These are phyloP conservation scores for Carex pumila DNA, from an alignment of 176 grass and related monocot species.

Conservation along the genomic window DNA sequence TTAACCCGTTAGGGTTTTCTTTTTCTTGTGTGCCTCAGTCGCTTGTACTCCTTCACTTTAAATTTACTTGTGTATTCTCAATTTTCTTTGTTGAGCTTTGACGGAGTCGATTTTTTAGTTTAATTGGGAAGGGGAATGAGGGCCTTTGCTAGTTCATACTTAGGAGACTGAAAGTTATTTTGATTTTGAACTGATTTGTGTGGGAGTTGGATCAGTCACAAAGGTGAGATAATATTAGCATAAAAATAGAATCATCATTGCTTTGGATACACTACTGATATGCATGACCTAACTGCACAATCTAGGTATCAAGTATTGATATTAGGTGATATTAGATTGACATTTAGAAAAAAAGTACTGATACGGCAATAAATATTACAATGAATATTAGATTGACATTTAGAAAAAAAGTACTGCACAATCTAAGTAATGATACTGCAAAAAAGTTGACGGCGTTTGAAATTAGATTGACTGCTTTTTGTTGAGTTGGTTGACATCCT, in stretches of 20 bases:
- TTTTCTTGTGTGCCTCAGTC: too few relatives aligned
- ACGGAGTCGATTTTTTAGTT: not conserved
- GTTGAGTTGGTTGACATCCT: too few relatives aligned
- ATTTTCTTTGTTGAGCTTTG: not conserved
- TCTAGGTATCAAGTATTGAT: not conserved
- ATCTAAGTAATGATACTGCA: too few relatives aligned
- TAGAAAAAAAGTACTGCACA: too few relatives aligned
- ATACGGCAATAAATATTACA: too few relatives aligned
- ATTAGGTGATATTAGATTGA: too few relatives aligned
- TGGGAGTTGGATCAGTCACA: conserved; percentile 15
- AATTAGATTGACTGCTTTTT: too few relatives aligned
- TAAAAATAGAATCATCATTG: not conserved
- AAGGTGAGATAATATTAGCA: conserved; percentile 32
- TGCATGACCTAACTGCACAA: not conserved
- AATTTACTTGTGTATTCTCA: not conserved
- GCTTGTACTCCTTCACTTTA: not conserved
- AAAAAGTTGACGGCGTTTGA: too few relatives aligned
- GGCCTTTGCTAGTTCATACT: not conserved
- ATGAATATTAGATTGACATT: too few relatives aligned
- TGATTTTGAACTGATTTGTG: not conserved
- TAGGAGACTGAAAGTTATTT: not conserved
- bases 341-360: too few relatives aligned
- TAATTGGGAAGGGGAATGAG: not conserved
- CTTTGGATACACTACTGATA: not conserved
- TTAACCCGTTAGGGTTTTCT: too few relatives aligned